A percentile compares a stretch with the other conserved stretches of the same genome.
These are phyloP conservation scores for Phytopythium aichiense DNA, from an alignment of 352 stramenopile species.

Conservation along the genomic window DNA sequence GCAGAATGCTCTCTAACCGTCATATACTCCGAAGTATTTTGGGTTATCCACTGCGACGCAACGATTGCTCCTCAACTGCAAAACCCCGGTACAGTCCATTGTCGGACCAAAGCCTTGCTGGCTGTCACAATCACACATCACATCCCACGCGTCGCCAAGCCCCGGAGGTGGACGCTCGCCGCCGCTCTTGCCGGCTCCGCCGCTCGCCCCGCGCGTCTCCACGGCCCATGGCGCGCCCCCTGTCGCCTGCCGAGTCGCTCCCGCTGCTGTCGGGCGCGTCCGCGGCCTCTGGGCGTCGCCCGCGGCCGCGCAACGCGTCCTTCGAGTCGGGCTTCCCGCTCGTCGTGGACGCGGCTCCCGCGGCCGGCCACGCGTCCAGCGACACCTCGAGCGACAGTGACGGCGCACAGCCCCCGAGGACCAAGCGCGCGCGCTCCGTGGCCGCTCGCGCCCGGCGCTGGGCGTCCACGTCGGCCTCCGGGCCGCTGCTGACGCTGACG, in stretches of 20 bases:
- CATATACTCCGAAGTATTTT: too few relatives aligned
- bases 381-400: conserved; percentile 5
- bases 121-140: too few relatives aligned
- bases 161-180: neutral
- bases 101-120: neutral
- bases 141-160: neutral
- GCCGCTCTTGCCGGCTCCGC: neutral
- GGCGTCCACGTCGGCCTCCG: neutral
- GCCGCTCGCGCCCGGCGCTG: neutral
- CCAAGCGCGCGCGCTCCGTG: neutral
- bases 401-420: neutral
- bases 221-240: neutral
- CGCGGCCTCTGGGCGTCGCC: conserved; percentile 8
- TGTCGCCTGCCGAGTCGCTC: conserved; percentile 11
- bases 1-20: neutral
- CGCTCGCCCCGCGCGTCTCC: neutral
- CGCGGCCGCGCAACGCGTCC: conserved; percentile 18
- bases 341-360: conserved; percentile 13
- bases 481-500: conserved; percentile 23
- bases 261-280: conserved; percentile 19
- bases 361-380: conserved; percentile 2
- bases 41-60: neutral
- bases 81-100: neutral
- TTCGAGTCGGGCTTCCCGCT: conserved; percentile 33
- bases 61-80: neutral